These are phyloP conservation scores for Saturnispora ahearnii DNA, from an alignment of 805 yeast genomes.

Conservation along the genomic window DNA sequence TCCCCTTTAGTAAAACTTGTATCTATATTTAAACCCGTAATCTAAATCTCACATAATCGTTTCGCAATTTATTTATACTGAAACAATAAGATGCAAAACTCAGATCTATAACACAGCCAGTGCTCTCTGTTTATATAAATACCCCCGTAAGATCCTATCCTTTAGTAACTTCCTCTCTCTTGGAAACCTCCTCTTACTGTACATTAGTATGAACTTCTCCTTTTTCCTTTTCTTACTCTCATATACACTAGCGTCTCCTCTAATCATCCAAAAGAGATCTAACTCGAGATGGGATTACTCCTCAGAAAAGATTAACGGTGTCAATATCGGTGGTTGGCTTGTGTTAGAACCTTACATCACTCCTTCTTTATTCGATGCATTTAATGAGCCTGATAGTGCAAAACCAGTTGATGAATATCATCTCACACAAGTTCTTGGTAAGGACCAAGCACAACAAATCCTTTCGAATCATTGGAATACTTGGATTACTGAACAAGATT, in stretches of 20 bases:
- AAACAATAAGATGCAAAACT: too few relatives aligned
- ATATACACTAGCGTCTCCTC: conserved; percentile 17
- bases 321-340: conserved; percentile 86
- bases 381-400: conserved; percentile 31
- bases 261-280: conserved; percentile 21
- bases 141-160: too few relatives aligned
- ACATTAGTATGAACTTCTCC: background rate
- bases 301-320: conserved; percentile 40
- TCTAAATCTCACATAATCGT: too few relatives aligned
- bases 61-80: too few relatives aligned
- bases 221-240: background rate
- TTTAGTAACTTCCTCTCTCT: too few relatives aligned
- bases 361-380: conserved; percentile 60
- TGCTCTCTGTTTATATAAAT: too few relatives aligned
- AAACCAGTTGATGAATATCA: conserved; percentile 82
- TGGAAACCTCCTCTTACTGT: too few relatives aligned
- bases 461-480: conserved; percentile 68
- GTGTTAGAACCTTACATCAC: conserved; percentile 82
- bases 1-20: too few relatives aligned
- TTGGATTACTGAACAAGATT: conserved; percentile 69
- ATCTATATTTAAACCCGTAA: too few relatives aligned
- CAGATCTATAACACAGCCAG: too few relatives aligned
- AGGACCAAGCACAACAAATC: conserved; percentile 40
- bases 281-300: conserved; percentile 27
- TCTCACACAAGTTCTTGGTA: conserved; percentile 51